Percentiles rank a stretch among this genome's conserved stretches.
Evolutionary conservation across 495 filamentous ascomycete species (phyloP).

Genomic region (Penicillium canariense): DNA sequence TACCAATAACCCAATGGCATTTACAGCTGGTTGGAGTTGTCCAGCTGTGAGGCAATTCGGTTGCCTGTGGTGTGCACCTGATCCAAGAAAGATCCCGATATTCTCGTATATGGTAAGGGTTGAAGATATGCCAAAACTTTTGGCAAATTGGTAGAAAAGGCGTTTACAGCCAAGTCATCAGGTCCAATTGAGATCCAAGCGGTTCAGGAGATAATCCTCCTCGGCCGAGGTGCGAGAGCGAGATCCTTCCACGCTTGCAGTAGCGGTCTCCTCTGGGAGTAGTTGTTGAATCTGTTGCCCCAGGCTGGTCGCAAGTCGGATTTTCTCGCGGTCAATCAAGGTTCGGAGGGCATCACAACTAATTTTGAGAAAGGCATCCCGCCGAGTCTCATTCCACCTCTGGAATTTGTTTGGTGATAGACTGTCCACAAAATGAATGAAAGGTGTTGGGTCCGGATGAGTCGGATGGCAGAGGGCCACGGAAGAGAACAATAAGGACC

Average conservation of each 20-base stretch:
- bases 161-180: conserved; percentile 11
- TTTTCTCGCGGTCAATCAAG: conserved; percentile 31
- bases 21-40: too few relatives aligned
- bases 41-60: background rate
- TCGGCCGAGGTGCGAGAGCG: conserved; percentile 14
- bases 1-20: background rate
- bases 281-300: conserved; percentile 33
- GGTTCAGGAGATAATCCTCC: conserved; percentile 27
- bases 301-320: conserved; percentile 29
- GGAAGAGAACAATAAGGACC: conserved; percentile 22
- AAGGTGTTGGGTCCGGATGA: conserved; percentile 30
- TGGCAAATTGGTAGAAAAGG: background rate
- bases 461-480: conserved; percentile 38
- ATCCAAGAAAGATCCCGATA: background rate
- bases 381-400: conserved; percentile 19
- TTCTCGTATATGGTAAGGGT: background rate
- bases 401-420: conserved; percentile 15
- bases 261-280: conserved; percentile 22
- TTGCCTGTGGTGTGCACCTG: background rate
- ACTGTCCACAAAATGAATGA: conserved; percentile 27
- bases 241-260: conserved; percentile 6
- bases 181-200: conserved; percentile 31
- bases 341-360: conserved; percentile 37
- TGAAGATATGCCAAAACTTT: background rate
- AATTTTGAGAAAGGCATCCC: conserved; percentile 28